Base-by-base conservation (phyloP, 2,329 filamentous ascomycete genomes). In the Aspergillus sp. region DNA sequence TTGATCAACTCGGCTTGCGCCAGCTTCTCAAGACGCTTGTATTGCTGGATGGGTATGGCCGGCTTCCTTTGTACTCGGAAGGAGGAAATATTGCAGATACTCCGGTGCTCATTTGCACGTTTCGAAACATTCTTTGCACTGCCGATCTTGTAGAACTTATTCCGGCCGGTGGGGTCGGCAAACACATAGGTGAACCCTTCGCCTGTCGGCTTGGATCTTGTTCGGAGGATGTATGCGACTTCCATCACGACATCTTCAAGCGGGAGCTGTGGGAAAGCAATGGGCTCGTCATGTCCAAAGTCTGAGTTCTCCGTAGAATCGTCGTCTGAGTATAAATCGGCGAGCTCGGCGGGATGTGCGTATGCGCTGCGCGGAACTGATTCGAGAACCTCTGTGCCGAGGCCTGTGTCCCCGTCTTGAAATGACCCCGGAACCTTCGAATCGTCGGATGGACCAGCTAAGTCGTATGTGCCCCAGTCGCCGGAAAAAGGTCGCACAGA, bases 11-110 rank as follows among this genome's bases (percentile, higher is more conserved):
- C 61, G 19, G 52, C 54, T 5, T 61, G 59, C 4, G 58, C 59
- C 17, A 67, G 41, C 28, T 56, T 60, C 25, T 67, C 65, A 11
- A 67, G 48, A 4, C 54, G 56, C 23, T 59, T 59, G 30, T 66
- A 66, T 38, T 59, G 60, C 17, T 54, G 31, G 17, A 65, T 46
- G 3, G 64, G 55, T 3, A 28, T 49, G 3, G 55, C 30, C 2
- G 60, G 60, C 4, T 60, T 45, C 19, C 43, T 41, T 19, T 54
- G 52, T 2, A 55, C 23, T 4, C 47, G 46, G 30, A 59, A 63
- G 9, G 11, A 38, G 7, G 38, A 23, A n/a, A 63, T 45, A 7
- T 49, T 54, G 25, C 64, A 66, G 17, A 60, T 49, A 3, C 48
- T 61, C 13, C 59, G 45, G 13, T 63, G 63, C 13, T 60, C 41